Evolutionary conservation across 106 monocot species (phyloP).

Genomic region (Triglochin maritima): DNA sequence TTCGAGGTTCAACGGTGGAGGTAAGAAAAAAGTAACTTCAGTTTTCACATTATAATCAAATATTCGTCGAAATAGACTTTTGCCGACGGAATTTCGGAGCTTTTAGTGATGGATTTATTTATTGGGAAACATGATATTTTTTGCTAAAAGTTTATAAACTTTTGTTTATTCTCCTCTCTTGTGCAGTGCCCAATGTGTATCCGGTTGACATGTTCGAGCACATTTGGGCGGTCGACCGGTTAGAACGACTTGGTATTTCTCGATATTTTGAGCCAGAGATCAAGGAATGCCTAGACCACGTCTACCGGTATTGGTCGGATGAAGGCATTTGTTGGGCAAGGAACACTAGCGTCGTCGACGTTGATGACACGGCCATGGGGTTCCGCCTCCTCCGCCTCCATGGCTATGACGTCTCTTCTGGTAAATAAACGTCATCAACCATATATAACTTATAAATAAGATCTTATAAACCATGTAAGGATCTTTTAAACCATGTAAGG

Average conservation of each 20-base stretch:
- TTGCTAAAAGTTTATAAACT: no score
- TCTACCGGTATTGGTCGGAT: constrained; percentile 60
- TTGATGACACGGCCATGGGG: constrained; percentile 92
- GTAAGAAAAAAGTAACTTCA: constrained; percentile 14
- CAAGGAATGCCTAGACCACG: constrained; percentile 49
- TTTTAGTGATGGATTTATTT: background rate
- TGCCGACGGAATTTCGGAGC: no score
- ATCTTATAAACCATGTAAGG: background rate
- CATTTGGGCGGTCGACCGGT: constrained; percentile 76
- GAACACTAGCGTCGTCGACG: constrained; percentile 48
- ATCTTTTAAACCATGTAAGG: background rate
- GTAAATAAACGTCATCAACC: constrained; percentile 11
- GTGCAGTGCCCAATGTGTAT: constrained; percentile 83
- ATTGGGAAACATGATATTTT: background rate
- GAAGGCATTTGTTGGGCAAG: constrained; percentile 92
- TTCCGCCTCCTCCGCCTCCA: constrained; percentile 79
- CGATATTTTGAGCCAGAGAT: constrained; percentile 73
- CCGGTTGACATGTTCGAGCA: constrained; percentile 97
- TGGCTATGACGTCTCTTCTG: constrained; percentile 80
- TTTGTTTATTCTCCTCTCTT: background rate
- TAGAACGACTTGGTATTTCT: constrained; percentile 78
- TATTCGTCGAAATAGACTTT: no score
- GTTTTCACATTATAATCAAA: background rate
- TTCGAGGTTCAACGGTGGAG: constrained; percentile 69
- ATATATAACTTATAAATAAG: background rate